Conservation (phyloP, 768 basidiomycete species). For the Pulveroboletus frians region DNA sequence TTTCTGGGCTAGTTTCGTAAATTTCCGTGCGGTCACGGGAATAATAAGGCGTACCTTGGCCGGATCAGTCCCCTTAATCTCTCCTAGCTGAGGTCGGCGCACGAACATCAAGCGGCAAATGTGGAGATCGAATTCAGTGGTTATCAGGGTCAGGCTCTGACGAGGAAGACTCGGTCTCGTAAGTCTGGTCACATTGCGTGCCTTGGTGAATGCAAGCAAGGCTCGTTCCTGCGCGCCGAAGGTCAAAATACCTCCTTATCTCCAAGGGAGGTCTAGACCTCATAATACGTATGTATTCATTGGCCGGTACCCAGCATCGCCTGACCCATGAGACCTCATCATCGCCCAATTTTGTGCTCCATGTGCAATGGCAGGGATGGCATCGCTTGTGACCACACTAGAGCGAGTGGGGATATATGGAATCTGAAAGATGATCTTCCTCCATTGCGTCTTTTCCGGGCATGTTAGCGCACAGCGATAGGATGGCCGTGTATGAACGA, state of each 20-base stretch:
- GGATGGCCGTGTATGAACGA: background rate
- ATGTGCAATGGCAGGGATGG: slow-evolving; percentile 48
- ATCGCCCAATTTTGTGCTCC: slow-evolving; percentile 64
- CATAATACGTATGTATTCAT: slow-evolving; percentile 54
- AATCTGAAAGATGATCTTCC: slow-evolving; percentile 4
- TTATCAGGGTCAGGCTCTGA: background rate
- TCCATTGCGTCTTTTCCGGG: slow-evolving; percentile 48
- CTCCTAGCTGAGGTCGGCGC: slow-evolving; percentile 55
- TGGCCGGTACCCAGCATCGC: slow-evolving; percentile 57
- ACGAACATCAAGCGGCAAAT: slow-evolving; percentile 58
- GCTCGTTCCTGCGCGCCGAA: too few relatives aligned
- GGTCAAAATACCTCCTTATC: too few relatives aligned
- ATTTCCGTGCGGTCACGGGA: background rate
- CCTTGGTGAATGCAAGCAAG: too few relatives aligned
- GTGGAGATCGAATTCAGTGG: background rate
- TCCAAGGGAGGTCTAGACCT: too few relatives aligned
- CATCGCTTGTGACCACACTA: slow-evolving; percentile 32
- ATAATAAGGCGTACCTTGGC: slow-evolving; percentile 39
- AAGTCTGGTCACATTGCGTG: too few relatives aligned
- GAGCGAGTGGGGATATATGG: background rate
- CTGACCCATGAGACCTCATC: slow-evolving; percentile 46
- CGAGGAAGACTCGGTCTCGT: too few relatives aligned
- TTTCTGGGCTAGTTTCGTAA: slow-evolving; percentile 34
- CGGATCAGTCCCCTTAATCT: slow-evolving; percentile 49
- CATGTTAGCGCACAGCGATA: slow-evolving; percentile 32